A percentile compares a stretch with the other conserved stretches of the same genome.
Evolutionary conservation across 2,329 filamentous ascomycete species (phyloP).

Genomic region (Colletotrichum acutatum): DNA sequence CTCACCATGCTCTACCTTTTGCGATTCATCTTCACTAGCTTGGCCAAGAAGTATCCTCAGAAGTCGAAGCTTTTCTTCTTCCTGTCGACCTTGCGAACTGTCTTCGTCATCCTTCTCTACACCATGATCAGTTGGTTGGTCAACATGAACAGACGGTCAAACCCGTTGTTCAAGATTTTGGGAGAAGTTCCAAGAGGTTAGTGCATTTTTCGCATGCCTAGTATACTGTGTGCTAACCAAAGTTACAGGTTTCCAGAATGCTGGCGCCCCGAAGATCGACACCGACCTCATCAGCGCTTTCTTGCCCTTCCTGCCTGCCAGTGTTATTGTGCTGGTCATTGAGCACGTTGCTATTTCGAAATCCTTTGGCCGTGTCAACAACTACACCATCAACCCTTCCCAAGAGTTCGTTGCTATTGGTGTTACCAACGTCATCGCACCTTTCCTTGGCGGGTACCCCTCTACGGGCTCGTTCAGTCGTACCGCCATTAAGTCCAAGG

Average conservation of each 20-base stretch:
- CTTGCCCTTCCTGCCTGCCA: constrained; percentile 79
- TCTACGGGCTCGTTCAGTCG: constrained; percentile 96
- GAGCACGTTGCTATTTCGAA: constrained; percentile 98
- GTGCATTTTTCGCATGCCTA: too few relatives aligned
- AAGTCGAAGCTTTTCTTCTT: constrained; percentile 87
- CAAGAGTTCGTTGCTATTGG: constrained; percentile 97
- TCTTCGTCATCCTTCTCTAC: constrained; percentile 91
- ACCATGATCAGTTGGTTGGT: constrained; percentile 89
- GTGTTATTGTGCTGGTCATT: constrained; percentile 93
- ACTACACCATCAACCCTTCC: constrained; percentile 94
- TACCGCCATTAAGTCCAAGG: constrained; percentile 97
- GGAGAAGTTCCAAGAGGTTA: constrained; percentile 79
- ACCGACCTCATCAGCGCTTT: constrained; percentile 74
- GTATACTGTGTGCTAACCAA: neutral
- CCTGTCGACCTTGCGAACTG: constrained; percentile 87
- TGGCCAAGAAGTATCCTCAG: constrained; percentile 75
- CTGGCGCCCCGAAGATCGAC: constrained; percentile 77
- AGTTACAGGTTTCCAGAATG: constrained; percentile 77
- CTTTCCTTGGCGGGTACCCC: constrained; percentile 92
- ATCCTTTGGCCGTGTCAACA: constrained; percentile 94
- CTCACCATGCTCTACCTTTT: constrained; percentile 82
- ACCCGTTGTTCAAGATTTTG: constrained; percentile 80
- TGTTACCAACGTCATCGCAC: constrained; percentile 87
- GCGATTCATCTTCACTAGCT: constrained; percentile 70
- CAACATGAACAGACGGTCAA: constrained; percentile 73